Conservation (phyloP, 257 asterid species). For the Echites panduratus region DNA sequence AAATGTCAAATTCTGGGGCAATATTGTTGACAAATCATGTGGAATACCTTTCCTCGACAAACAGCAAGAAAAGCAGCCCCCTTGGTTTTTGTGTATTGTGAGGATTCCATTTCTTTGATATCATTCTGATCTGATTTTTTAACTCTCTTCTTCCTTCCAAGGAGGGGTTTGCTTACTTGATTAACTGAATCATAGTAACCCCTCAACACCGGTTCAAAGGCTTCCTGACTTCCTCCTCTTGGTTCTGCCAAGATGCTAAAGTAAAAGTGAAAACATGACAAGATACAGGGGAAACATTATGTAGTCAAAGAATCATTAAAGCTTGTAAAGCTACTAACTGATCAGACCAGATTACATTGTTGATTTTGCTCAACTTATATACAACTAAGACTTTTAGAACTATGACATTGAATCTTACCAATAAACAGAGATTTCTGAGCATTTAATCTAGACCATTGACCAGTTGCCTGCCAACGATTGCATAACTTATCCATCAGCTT, state of each 20-base stretch:
- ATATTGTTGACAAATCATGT: not conserved
- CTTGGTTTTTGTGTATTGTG: constrained; percentile 34
- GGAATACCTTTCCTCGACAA: constrained; percentile 93
- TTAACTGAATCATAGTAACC: constrained; percentile 55
- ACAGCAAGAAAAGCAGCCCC: constrained; percentile 98
- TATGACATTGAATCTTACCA: constrained; percentile 47
- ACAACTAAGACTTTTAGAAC: not conserved
- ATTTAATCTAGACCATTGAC: constrained; percentile 84
- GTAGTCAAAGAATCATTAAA: not conserved
- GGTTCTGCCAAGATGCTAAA: constrained; percentile 52
- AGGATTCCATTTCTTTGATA: constrained; percentile 27
- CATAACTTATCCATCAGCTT: constrained; percentile 80
- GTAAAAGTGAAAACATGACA: not conserved
- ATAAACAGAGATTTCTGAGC: constrained; percentile 70
- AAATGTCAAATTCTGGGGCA: not conserved
- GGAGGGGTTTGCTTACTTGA: constrained; percentile 33
- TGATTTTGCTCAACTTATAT: not conserved
- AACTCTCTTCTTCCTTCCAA: constrained; percentile 51
- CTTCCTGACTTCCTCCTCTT: constrained; percentile 77
- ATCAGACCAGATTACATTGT: not conserved
- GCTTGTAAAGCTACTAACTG: not conserved
- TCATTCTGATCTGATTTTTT: constrained; percentile 46
- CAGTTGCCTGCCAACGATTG: constrained; percentile 87
- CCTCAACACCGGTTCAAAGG: constrained; percentile 63
- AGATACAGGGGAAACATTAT: constrained; percentile 11